These are phyloP conservation scores for Fraxinus pennsylvanica DNA, from an alignment of 257 asterid genomes.

Conservation along the genomic window DNA sequence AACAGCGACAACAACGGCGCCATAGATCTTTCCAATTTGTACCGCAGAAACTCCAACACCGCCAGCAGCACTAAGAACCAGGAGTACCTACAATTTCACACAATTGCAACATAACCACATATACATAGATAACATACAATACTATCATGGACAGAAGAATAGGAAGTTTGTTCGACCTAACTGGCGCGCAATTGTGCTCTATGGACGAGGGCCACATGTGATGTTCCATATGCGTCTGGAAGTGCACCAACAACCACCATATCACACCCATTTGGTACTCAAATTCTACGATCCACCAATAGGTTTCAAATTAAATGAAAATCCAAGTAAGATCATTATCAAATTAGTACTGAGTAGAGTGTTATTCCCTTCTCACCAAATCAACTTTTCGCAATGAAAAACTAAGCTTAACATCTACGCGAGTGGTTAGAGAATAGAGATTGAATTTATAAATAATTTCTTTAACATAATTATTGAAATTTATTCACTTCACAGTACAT, in stretches of 20 bases:
- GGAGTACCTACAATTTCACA: slow-evolving; percentile 57
- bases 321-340: background rate
- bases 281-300: slow-evolving; percentile 45
- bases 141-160: background rate
- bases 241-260: slow-evolving; percentile 85
- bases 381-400: background rate
- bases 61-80: slow-evolving; percentile 99
- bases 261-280: slow-evolving; percentile 87
- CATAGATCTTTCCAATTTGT: slow-evolving; percentile 85
- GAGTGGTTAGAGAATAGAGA: too few species aligned
- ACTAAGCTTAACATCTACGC: background rate
- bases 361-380: background rate
- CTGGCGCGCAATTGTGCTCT: slow-evolving; percentile 72
- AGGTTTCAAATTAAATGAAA: slow-evolving; percentile 18
- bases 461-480: background rate
- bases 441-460: background rate
- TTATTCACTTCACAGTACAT: background rate
- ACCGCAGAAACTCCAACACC: slow-evolving; percentile 97
- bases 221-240: slow-evolving; percentile 92
- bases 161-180: slow-evolving; percentile 44
- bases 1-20: slow-evolving; percentile 84
- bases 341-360: background rate
- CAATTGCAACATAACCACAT: slow-evolving; percentile 7
- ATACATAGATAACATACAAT: background rate
- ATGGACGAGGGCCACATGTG: slow-evolving; percentile 88